These are phyloP conservation scores for Penicillium sp. DNA, from an alignment of 2,329 filamentous ascomycete species.

Conservation along the genomic window DNA sequence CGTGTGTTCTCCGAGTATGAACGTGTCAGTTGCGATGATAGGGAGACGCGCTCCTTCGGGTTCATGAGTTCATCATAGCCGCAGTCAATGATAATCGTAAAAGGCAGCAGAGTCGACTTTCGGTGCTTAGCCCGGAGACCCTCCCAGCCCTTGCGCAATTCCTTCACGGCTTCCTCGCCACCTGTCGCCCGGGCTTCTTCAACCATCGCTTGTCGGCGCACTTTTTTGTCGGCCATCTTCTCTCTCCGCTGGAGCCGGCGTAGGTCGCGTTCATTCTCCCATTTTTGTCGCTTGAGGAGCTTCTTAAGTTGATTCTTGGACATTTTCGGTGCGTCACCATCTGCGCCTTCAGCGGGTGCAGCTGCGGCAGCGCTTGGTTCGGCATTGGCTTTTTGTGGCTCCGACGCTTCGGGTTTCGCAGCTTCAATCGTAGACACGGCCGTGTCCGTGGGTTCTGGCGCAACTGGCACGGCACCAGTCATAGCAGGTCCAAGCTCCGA, in stretches of 20 bases:
- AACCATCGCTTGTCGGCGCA: constrained; percentile 46
- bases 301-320: constrained; percentile 90
- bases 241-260: constrained; percentile 61
- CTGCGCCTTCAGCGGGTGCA: background rate
- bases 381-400: constrained; percentile 1
- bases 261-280: constrained; percentile 69
- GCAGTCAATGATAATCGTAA: constrained; percentile 86
- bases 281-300: constrained; percentile 67
- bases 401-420: constrained; percentile 5
- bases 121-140: constrained; percentile 26
- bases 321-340: constrained; percentile 41
- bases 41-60: constrained; percentile 79
- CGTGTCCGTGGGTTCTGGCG: constrained; percentile 13
- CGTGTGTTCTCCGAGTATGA: constrained; percentile 85
- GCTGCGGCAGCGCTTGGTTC: background rate
- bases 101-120: constrained; percentile 62
- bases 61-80: constrained; percentile 89
- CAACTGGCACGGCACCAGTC: constrained; percentile 28
- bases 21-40: constrained; percentile 80
- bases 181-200: constrained; percentile 34
- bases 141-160: constrained; percentile 28
- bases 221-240: constrained; percentile 54
- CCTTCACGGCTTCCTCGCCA: constrained; percentile 25
- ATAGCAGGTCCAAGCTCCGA: constrained; percentile 30
- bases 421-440: constrained; percentile 8